Percentiles rank a stretch among this genome's conserved stretches.
Evolutionary conservation across 2,329 filamentous ascomycete genomes (phyloP).

Genomic region (Phyllosticta paracitricarpa): DNA sequence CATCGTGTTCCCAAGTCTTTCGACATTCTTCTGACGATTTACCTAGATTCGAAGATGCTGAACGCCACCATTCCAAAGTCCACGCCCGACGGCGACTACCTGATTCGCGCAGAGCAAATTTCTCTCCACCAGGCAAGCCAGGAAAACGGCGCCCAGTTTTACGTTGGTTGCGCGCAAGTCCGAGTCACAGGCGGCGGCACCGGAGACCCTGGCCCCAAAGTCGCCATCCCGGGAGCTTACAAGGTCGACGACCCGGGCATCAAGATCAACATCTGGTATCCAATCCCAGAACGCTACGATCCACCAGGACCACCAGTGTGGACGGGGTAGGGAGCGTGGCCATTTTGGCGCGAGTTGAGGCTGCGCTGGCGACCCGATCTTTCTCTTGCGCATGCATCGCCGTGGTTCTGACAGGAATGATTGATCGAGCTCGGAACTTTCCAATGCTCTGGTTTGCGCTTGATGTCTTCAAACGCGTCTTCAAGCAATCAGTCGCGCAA

Average conservation of each 20-base stretch:
- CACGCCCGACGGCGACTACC: slow-evolving; percentile 3
- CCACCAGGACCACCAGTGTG: neutral
- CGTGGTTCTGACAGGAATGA: neutral
- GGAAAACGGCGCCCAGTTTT: slow-evolving; percentile 9
- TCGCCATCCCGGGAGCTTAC: slow-evolving; percentile 17
- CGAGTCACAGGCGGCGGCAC: slow-evolving; percentile 14
- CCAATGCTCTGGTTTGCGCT: neutral
- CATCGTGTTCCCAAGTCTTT: neutral
- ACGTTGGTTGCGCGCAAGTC: slow-evolving; percentile 15
- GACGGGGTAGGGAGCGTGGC: neutral
- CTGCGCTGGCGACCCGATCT: neutral
- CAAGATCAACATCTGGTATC: slow-evolving; percentile 3
- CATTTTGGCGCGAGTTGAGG: neutral
- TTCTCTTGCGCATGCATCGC: neutral
- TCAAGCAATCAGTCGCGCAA: neutral
- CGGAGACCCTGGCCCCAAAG: slow-evolving; percentile 14
- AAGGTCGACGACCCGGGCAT: slow-evolving; percentile 12
- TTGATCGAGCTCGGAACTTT: neutral
- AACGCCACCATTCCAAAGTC: slow-evolving; percentile 2
- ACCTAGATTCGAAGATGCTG: neutral
- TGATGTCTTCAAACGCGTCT: neutral
- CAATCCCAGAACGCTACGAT: neutral
- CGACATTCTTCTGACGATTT: neutral
- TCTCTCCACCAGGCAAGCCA: slow-evolving; percentile 5
- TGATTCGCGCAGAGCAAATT: slow-evolving; percentile 6